Percentiles rank a stretch among this genome's conserved stretches.
phyloP scores from a whole-genome alignment of 768 basidiomycete species.

The Mycena amicta region DNA sequence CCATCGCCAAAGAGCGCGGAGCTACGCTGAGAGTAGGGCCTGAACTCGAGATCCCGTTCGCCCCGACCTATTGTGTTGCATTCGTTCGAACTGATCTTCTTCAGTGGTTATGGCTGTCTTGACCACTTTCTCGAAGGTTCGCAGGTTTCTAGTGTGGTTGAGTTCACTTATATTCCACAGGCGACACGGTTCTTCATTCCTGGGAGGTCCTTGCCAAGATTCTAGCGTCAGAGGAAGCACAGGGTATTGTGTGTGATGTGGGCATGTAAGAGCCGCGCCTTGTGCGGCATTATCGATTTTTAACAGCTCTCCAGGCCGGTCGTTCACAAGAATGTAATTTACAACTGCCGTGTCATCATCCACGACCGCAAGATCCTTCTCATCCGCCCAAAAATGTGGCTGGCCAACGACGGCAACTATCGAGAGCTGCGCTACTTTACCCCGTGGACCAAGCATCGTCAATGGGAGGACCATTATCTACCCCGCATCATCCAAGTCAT shows the following conservation, averaged over 20 bases:
- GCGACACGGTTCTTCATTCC: conserved; percentile 94
- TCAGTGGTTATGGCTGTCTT: conserved; percentile 93
- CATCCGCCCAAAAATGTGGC: conserved; percentile 99
- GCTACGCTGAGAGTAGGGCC: conserved; percentile 94
- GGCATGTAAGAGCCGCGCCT: conserved; percentile 71
- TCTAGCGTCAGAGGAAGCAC: conserved; percentile 72
- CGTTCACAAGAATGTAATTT: conserved; percentile 96
- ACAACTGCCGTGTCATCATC: conserved; percentile 93
- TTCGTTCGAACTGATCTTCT: background rate
- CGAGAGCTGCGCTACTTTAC: conserved; percentile 89
- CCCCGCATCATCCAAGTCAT: conserved; percentile 87
- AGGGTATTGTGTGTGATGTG: conserved; percentile 92
- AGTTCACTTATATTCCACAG: conserved; percentile 41
- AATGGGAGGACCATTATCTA: conserved; percentile 90
- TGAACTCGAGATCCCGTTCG: conserved; percentile 93
- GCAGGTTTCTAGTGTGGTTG: background rate
- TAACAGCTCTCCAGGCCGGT: conserved; percentile 70
- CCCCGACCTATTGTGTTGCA: background rate
- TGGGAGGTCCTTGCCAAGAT: conserved; percentile 98
- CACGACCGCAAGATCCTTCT: conserved; percentile 85
- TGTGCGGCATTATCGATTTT: background rate
- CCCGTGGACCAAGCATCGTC: conserved; percentile 88
- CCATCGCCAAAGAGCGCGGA: conserved; percentile 83
- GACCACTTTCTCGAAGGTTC: conserved; percentile 97
- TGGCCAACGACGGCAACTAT: conserved; percentile 98